Evolutionary conservation across 108 stramenopile species (phyloP).

Genomic region (Cyclotella atomus): DNA sequence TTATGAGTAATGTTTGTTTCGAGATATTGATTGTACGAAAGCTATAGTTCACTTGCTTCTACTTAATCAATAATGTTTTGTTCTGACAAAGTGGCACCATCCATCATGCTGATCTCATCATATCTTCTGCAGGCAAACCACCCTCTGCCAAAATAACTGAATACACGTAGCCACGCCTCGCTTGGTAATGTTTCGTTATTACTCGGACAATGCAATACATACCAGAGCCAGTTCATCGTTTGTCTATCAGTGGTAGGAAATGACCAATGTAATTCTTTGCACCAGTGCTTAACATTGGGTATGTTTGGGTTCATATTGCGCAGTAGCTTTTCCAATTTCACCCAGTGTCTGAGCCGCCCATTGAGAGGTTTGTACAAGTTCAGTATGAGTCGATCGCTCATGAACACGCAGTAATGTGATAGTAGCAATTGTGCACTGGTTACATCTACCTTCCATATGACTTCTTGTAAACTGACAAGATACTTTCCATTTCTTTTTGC

Average conservation of each 20-base stretch:
- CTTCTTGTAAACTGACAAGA: constrained; percentile 12
- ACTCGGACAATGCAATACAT: neutral
- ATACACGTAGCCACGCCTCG: constrained; percentile 23
- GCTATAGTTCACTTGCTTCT: neutral
- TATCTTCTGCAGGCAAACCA: constrained; percentile 12
- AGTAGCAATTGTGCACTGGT: constrained; percentile 11
- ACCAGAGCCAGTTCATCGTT: constrained; percentile 29
- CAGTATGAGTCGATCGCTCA: constrained; percentile 13
- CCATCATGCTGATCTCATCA: neutral
- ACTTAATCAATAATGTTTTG: neutral
- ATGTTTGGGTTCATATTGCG: constrained; percentile 3
- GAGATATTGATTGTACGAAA: neutral
- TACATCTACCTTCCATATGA: constrained; percentile 13
- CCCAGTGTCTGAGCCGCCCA: neutral
- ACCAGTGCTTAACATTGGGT: constrained; percentile 23
- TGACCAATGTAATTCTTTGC: constrained; percentile 27
- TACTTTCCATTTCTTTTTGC: constrained; percentile 6
- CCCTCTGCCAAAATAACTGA: constrained; percentile 14
- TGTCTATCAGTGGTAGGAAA: constrained; percentile 27
- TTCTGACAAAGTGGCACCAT: neutral
- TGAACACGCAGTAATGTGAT: neutral
- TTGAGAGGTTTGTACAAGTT: constrained; percentile 6
- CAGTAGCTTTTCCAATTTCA: constrained; percentile 10
- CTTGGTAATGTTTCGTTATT: constrained; percentile 7
- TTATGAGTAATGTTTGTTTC: no score